Percentiles rank a stretch among this genome's conserved stretches.
phyloP scores from a whole-genome alignment of 345 rosid species.

The Eucalyptus virginea region DNA sequence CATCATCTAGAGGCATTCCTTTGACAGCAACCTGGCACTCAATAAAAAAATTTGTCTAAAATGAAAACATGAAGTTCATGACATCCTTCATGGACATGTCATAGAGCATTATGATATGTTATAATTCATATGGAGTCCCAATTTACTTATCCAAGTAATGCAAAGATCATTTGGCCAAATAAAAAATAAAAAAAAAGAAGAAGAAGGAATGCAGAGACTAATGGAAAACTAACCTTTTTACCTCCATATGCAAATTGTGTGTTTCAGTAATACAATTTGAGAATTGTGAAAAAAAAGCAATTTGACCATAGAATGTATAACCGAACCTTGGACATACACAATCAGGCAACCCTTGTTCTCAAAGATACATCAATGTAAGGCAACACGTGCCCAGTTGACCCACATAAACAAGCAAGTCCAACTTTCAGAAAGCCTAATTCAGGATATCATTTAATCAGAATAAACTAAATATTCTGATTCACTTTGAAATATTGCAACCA shows the following conservation, averaged over 20 bases:
- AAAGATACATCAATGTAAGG: background rate
- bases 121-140: background rate
- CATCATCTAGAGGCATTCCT: constrained; percentile 50
- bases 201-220: background rate
- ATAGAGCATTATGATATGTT: background rate
- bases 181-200: background rate
- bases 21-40: constrained; percentile 28
- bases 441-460: background rate
- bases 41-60: background rate
- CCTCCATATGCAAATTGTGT: background rate
- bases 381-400: background rate
- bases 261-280: background rate
- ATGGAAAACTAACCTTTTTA: background rate
- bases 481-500: background rate
- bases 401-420: background rate
- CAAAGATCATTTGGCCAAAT: background rate
- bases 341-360: background rate
- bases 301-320: background rate
- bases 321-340: background rate
- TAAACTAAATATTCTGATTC: background rate
- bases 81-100: background rate
- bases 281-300: background rate
- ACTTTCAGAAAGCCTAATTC: background rate
- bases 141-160: background rate
- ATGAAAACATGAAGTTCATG: background rate